Evolutionary conservation across 495 filamentous ascomycete genomes (phyloP), one percentile per base, ranked within the genome.

Genomic region (Lophium mytilinum): DNA sequence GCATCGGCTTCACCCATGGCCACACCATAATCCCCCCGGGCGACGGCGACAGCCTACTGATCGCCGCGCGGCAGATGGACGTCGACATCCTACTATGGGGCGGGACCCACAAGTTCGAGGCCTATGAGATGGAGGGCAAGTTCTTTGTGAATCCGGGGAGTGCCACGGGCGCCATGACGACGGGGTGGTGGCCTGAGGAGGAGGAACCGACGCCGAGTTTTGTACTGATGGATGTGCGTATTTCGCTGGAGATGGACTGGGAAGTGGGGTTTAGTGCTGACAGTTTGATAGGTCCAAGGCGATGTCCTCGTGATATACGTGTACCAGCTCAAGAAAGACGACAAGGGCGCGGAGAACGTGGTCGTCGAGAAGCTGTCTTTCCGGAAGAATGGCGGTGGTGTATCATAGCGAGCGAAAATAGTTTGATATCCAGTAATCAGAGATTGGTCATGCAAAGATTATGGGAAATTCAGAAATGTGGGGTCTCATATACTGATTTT

Each of bases 141-240:
- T 98, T 98, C 76, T 98, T 98, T 72, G 85, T 98, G 42, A 98
- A 97, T 68, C 93, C 93, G 1, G 93, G 93, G n/a, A 94, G 87
- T 71, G 91, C 88, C 18, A 94, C 89, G 9, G 90, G 90, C 10
- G 90, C 90, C 0, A 81, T 90, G 68, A 85, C 82, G 42, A 85
- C 83, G 0, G 86, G 84, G 41, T 88, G 76, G 77, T 81, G 75
- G 79, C 78, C 72, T 50, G 82, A 83, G 15, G 84, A 80, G 17
- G 91, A 95, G 68, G 89, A 94, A 37, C 86, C 87, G 55, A 84
- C 85, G 53, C 93, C 93, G 48, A 97, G 94, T 68, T 99, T 99
- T 72, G 95, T 93, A 70, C 72, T 99, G 72, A 97, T 99, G 93
- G 94, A 99, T 81, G 93, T 96, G 68, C 43, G 49, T 56, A 33